phyloP scores from a whole-genome alignment of 208 protist species.

The Crithidia brevicula region DNA sequence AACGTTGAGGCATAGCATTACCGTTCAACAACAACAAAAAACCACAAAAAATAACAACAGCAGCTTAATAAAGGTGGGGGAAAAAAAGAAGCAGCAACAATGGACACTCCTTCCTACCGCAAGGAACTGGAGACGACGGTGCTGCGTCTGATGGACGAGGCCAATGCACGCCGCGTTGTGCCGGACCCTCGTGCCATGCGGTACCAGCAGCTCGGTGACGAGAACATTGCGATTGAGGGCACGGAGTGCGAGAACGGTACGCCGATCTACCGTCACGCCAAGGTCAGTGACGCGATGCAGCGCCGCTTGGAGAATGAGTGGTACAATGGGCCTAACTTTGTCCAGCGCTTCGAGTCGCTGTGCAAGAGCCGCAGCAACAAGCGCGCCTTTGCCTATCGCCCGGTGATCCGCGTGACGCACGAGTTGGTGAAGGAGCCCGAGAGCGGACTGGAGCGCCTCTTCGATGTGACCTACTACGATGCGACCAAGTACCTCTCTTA shows the following conservation, averaged over 20 bases:
- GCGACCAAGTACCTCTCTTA: conserved; percentile 59
- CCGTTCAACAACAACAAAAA: neutral
- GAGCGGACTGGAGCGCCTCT: conserved; percentile 53
- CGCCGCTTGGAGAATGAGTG: conserved; percentile 43
- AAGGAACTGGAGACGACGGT: conserved; percentile 53
- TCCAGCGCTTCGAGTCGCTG: conserved; percentile 50
- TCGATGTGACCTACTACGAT: conserved; percentile 54
- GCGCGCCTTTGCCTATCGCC: conserved; percentile 62
- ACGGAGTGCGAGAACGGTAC: conserved; percentile 41
- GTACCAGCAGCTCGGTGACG: conserved; percentile 30
- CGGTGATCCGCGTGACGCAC: conserved; percentile 42
- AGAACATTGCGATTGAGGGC: conserved; percentile 29
- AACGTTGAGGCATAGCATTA: too few species aligned
- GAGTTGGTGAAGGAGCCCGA: conserved; percentile 48
- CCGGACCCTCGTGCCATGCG: conserved; percentile 32
- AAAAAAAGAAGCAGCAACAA: conserved; percentile 3
- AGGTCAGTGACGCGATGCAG: conserved; percentile 48
- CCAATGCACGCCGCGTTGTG: conserved; percentile 41
- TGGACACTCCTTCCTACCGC: conserved; percentile 22
- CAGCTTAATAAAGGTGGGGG: neutral
- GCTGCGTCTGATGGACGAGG: conserved; percentile 44
- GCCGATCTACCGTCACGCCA: conserved; percentile 43
- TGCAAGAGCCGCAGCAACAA: conserved; percentile 30
- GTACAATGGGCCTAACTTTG: conserved; percentile 49
- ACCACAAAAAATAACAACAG: neutral